Percentiles rank a stretch among this genome's conserved stretches.
Evolutionary conservation across 805 yeast species (phyloP).

Genomic region (Lipomyces yamanashiensis): DNA sequence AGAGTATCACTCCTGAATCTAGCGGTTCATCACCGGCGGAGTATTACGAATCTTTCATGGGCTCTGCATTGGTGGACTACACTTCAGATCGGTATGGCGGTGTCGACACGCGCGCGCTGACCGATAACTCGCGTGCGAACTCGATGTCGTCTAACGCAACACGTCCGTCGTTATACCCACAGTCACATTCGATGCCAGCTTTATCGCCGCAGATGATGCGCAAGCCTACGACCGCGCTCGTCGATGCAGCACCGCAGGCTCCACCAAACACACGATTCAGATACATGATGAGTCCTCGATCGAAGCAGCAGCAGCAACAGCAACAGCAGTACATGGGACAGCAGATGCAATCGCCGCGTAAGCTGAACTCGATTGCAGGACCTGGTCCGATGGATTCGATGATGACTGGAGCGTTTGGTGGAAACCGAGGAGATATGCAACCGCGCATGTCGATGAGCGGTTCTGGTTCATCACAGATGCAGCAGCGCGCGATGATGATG

Average conservation of each 20-base stretch:
- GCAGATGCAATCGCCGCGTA: slow-evolving; percentile 16
- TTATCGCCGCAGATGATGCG: slow-evolving; percentile 15
- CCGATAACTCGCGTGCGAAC: slow-evolving; percentile 35
- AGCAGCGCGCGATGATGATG: slow-evolving; percentile 11
- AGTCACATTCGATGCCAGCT: slow-evolving; percentile 9
- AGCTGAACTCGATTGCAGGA: slow-evolving; percentile 25
- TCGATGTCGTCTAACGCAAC: slow-evolving; percentile 29
- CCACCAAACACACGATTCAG: slow-evolving; percentile 16
- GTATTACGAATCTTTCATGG: slow-evolving; percentile 31
- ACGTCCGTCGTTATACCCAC: slow-evolving; percentile 23
- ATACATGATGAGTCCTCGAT: background rate
- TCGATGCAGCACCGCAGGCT: slow-evolving; percentile 1
- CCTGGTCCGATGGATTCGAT: slow-evolving; percentile 35
- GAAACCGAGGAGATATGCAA: background rate
- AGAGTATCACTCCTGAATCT: slow-evolving; percentile 6
- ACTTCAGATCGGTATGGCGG: slow-evolving; percentile 33
- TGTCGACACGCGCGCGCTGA: slow-evolving; percentile 30
- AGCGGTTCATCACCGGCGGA: slow-evolving; percentile 5
- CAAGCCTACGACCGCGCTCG: background rate
- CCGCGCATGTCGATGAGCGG: too few species aligned
- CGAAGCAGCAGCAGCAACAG: slow-evolving; percentile 2
- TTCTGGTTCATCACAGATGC: background rate
- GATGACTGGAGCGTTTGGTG: slow-evolving; percentile 15
- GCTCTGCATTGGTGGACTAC: slow-evolving; percentile 26
- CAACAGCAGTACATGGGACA: slow-evolving; percentile 16